Conservation (phyloP, 495 filamentous ascomycete species). For the Filosporella fistucella region DNA sequence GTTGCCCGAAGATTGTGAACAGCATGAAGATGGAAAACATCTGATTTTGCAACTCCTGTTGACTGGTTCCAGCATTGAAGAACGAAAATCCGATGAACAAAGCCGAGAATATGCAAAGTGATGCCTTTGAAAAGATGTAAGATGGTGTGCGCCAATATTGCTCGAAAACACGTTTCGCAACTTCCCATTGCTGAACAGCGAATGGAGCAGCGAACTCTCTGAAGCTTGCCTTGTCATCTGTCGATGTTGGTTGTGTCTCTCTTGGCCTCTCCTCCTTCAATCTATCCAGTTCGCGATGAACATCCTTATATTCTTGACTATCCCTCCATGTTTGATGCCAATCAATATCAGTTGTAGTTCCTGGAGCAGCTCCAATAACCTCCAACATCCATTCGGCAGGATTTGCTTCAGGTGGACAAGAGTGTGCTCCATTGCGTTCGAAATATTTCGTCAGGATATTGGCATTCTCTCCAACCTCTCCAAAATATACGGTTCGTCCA, state of each 20-base stretch:
- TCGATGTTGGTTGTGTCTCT: neutral
- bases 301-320: conserved; percentile 62
- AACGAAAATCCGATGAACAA: conserved; percentile 91
- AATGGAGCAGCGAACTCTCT: conserved; percentile 55
- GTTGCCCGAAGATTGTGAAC: conserved; percentile 63
- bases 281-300: conserved; percentile 64
- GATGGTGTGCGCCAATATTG: conserved; percentile 87
- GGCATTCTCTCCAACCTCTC: conserved; percentile 66
- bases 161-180: conserved; percentile 66
- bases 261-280: conserved; percentile 41
- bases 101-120: conserved; percentile 48
- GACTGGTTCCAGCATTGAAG: conserved; percentile 61
- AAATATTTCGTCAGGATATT: conserved; percentile 63
- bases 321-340: conserved; percentile 81
- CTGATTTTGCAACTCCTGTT: conserved; percentile 82
- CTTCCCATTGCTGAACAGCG: conserved; percentile 44
- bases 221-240: conserved; percentile 22
- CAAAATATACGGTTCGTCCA: conserved; percentile 77
- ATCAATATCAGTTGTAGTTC: conserved; percentile 67
- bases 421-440: conserved; percentile 62
- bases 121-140: conserved; percentile 73
- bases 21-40: conserved; percentile 87
- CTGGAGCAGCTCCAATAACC: conserved; percentile 85
- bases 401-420: conserved; percentile 70
- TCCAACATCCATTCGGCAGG: conserved; percentile 97